phyloP scores from a whole-genome alignment of 2,329 filamentous ascomycete species.

The Penicillium glabrum region DNA sequence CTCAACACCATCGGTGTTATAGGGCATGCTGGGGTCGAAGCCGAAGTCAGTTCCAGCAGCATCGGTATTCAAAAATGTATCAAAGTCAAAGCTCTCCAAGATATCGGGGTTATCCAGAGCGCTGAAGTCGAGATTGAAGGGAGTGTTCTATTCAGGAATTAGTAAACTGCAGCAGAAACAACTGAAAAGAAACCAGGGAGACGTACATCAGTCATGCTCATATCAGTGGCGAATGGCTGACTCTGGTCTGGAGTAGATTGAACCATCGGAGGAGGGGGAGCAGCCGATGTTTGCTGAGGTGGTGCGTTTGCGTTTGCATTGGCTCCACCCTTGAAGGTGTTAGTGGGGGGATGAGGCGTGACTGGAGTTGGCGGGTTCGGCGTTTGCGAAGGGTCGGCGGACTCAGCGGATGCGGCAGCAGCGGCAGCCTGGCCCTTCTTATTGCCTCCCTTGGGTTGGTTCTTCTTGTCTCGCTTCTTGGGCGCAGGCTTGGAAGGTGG shows the following conservation, averaged over 20 bases:
- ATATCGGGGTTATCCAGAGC: conserved; percentile 48
- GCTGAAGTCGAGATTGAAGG: conserved; percentile 46
- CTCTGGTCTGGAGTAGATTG: conserved; percentile 36
- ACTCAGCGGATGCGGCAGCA: conserved; percentile 45
- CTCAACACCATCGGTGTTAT: conserved; percentile 44
- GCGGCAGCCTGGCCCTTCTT: conserved; percentile 44
- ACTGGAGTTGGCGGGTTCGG: conserved; percentile 52
- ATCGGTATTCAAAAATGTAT: conserved; percentile 64
- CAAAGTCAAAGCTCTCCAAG: conserved; percentile 62
- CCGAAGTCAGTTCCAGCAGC: conserved; percentile 42
- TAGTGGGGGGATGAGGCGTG: conserved; percentile 47
- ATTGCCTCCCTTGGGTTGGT: conserved; percentile 52
- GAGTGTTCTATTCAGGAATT: conserved; percentile 25
- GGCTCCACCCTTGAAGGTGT: conserved; percentile 43
- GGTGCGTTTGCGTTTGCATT: conserved; percentile 35
- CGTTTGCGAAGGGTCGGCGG: conserved; percentile 45
- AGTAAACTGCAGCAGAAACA: conserved; percentile 8
- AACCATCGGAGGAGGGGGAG: conserved; percentile 36
- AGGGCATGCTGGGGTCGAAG: conserved; percentile 43
- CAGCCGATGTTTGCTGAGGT: conserved; percentile 36
- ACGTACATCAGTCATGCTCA: conserved; percentile 41
- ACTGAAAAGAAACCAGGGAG: not conserved
- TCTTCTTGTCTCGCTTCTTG: conserved; percentile 60
- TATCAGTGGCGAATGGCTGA: conserved; percentile 33
- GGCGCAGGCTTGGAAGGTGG: conserved; percentile 59